Conservation (phyloP, 441 rosid genomes). For the Dalechampia spathulata region DNA sequence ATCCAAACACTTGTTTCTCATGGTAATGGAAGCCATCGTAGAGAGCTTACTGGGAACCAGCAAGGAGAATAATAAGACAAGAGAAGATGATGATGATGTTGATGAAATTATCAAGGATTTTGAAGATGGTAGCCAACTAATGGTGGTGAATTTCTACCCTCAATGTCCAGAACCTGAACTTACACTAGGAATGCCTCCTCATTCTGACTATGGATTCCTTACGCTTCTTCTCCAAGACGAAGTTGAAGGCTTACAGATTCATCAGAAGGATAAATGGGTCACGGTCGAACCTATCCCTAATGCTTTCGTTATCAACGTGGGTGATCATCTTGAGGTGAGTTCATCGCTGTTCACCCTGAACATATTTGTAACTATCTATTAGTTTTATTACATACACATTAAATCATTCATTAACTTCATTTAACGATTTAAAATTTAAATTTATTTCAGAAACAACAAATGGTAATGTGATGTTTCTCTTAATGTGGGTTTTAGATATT, state of each 20-base stretch:
- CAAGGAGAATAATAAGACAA: too few relatives aligned
- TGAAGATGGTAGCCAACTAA: constrained; percentile 60
- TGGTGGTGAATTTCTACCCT: constrained; percentile 71
- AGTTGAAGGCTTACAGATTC: constrained; percentile 68
- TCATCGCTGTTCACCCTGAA: too few relatives aligned
- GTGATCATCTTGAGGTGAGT: constrained; percentile 85
- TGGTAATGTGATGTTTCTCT: not conserved
- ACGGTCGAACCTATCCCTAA: constrained; percentile 61
- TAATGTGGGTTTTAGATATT: constrained; percentile 37
- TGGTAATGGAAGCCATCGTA: constrained; percentile 53
- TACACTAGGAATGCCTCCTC: constrained; percentile 86
- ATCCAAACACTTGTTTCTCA: constrained; percentile 43
- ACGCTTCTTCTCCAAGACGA: constrained; percentile 85
- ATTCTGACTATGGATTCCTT: constrained; percentile 84
- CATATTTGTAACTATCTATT: too few relatives aligned
- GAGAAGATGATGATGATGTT: constrained; percentile 7
- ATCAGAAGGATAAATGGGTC: constrained; percentile 49
- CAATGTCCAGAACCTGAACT: constrained; percentile 83
- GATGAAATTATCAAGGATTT: constrained; percentile 29
- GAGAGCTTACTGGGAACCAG: constrained; percentile 39
- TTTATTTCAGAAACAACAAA: not conserved
- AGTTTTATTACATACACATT: too few relatives aligned
- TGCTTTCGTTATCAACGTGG: constrained; percentile 72
- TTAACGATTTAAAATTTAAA: not conserved
- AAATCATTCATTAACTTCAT: not conserved